These are phyloP conservation scores for Mallotus nudiflorus DNA, from an alignment of 345 rosid genomes.

Conservation along the genomic window DNA sequence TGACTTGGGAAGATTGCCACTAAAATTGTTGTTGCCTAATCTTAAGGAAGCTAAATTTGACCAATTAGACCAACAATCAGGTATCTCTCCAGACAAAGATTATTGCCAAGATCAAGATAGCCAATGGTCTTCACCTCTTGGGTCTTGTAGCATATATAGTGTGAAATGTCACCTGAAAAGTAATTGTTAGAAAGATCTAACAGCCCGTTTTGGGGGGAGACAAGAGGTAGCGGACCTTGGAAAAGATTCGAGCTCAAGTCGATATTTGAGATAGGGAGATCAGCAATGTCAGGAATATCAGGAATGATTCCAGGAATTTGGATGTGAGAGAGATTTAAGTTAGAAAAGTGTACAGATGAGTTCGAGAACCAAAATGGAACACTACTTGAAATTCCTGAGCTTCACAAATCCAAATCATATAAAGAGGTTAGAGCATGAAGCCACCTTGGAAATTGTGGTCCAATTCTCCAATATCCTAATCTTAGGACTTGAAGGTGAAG, in stretches of 20 bases:
- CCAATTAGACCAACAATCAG: conserved; percentile 25
- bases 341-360: neutral
- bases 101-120: neutral
- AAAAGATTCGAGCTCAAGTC: conserved; percentile 16
- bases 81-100: conserved; percentile 11
- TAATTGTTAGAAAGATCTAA: conserved; percentile 13
- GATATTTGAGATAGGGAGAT: neutral
- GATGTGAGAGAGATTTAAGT: conserved; percentile 11
- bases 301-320: neutral
- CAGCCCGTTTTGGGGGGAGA: neutral
- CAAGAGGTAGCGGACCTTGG: conserved; percentile 2
- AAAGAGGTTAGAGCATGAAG: neutral
- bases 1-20: conserved; percentile 8
- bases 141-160: neutral
- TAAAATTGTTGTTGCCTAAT: neutral
- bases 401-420: neutral
- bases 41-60: neutral
- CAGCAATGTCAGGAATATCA: neutral
- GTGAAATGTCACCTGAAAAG: conserved; percentile 15
- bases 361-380: conserved; percentile 14
- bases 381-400: neutral
- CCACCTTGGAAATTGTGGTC: conserved; percentile 4
- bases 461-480: conserved; percentile 9
- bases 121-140: neutral
- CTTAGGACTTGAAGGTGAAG: neutral